Evolutionary conservation across 176 grass and related monocot species (phyloP).

Genomic region (Triticum monococcum): DNA sequence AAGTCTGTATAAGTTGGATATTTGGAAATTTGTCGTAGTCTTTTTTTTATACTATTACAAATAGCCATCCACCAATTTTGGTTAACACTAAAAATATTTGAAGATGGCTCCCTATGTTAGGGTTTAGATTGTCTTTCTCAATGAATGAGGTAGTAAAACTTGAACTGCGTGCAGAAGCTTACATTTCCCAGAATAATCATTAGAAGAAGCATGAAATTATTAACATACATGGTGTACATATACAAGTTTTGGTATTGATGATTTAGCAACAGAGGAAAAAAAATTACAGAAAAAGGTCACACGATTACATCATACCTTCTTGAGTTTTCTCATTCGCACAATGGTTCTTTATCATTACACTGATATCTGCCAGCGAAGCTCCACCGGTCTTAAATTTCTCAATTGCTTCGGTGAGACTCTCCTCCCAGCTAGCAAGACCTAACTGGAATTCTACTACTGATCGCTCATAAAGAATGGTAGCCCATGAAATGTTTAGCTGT

Average conservation of each 20-base stretch:
- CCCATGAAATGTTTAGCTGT: conserved; percentile 92
- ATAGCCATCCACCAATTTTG: not conserved
- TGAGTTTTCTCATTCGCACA: conserved; percentile 71
- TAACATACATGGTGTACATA: not conserved
- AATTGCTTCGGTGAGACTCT: conserved; percentile 67
- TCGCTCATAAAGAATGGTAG: conserved; percentile 85
- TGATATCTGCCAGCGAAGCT: conserved; percentile 60
- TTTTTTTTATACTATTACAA: not conserved
- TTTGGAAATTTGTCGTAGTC: not conserved
- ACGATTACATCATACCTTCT: conserved; percentile 56
- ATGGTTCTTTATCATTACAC: conserved; percentile 79
- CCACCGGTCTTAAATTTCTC: conserved; percentile 84
- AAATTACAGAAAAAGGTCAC: conserved; percentile 1
- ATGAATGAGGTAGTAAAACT: not conserved
- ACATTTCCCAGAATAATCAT: not conserved
- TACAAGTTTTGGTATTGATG: not conserved
- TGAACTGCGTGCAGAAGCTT: not conserved
- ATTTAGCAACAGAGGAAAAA: not conserved
- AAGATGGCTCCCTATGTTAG: not conserved
- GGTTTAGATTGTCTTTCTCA: not conserved
- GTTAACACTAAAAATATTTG: not conserved
- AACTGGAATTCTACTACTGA: conserved; percentile 88
- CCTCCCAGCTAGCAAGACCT: conserved; percentile 75
- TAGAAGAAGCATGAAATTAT: not conserved
- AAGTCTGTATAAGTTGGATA: not conserved